Evolutionary conservation across 768 basidiomycete species (phyloP).

Genomic region (Hortiboletus campestris): DNA sequence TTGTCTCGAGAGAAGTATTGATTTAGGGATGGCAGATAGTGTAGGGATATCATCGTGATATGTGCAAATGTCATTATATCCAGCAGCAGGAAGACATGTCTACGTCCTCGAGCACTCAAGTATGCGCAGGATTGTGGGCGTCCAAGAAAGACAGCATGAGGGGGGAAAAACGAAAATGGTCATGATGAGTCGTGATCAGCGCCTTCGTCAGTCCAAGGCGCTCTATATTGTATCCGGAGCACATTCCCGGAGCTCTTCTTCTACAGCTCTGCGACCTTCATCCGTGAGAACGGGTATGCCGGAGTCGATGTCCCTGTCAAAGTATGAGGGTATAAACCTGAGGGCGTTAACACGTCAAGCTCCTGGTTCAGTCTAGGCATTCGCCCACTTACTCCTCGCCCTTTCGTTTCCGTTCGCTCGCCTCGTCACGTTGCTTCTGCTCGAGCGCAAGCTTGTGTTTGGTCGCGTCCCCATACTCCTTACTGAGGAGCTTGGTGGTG

Average conservation of each 20-base stretch:
- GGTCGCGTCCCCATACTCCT: slow-evolving; percentile 91
- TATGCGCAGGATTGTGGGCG: not conserved
- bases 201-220: not conserved
- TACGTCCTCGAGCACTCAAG: slow-evolving; percentile 6
- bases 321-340: slow-evolving; percentile 75
- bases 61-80: slow-evolving; percentile 13
- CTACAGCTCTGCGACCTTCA: slow-evolving; percentile 67
- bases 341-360: not conserved
- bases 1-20: not conserved
- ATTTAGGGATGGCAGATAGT: slow-evolving; percentile 20
- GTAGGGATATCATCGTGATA: slow-evolving; percentile 30
- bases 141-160: slow-evolving; percentile 11
- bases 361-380: not conserved
- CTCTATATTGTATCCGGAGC: slow-evolving; percentile 15
- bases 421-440: slow-evolving; percentile 87
- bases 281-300: slow-evolving; percentile 70
- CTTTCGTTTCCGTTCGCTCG: slow-evolving; percentile 81
- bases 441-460: slow-evolving; percentile 90
- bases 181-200: slow-evolving; percentile 10
- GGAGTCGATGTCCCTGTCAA: slow-evolving; percentile 62
- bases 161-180: not conserved
- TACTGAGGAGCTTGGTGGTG: slow-evolving; percentile 68
- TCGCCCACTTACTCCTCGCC: slow-evolving; percentile 64
- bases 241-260: slow-evolving; percentile 57
- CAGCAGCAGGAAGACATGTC: not conserved